phyloP scores from a whole-genome alignment of 106 monocot genomes.

The Dioscorea dumetorum region DNA sequence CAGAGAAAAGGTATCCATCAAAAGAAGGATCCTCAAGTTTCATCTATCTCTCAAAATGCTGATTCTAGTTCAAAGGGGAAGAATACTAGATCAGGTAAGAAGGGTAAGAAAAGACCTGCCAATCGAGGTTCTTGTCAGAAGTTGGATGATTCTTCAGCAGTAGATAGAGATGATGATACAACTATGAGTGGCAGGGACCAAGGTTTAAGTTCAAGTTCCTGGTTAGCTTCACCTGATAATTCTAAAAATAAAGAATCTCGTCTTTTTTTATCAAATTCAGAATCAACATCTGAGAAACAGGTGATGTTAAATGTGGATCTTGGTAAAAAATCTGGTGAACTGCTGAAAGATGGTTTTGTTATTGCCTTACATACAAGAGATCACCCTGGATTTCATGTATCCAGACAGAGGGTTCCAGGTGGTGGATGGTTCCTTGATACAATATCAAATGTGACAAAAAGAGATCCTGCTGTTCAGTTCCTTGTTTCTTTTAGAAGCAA shows the following conservation, averaged over 20 bases:
- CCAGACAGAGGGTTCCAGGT: slow-evolving; percentile 65
- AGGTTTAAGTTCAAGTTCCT: slow-evolving; percentile 67
- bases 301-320: slow-evolving; percentile 3
- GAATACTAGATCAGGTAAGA: slow-evolving; percentile 77
- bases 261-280: slow-evolving; percentile 47
- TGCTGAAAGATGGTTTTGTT: slow-evolving; percentile 75
- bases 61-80: slow-evolving; percentile 48
- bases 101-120: slow-evolving; percentile 90
- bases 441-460: slow-evolving; percentile 72
- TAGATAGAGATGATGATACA: slow-evolving; percentile 69
- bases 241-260: slow-evolving; percentile 57
- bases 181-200: slow-evolving; percentile 65
- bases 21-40: slow-evolving; percentile 49
- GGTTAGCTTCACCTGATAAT: slow-evolving; percentile 90
- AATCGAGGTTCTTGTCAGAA: slow-evolving; percentile 66
- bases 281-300: slow-evolving; percentile 44
- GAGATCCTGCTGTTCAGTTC: slow-evolving; percentile 91
- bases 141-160: slow-evolving; percentile 56
- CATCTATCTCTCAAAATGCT: slow-evolving; percentile 41
- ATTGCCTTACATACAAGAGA: slow-evolving; percentile 64
- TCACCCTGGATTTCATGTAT: slow-evolving; percentile 51
- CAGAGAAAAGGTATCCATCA: slow-evolving; percentile 30
- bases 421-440: slow-evolving; percentile 83
- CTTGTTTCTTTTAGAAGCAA: slow-evolving; percentile 73
- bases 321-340: slow-evolving; percentile 29